A percentile compares a stretch with the other conserved stretches of the same genome.
These are phyloP conservation scores for Rhizoclosmatium globosum DNA, from an alignment of 192 early-diverging fungal genomes.

Conservation along the genomic window DNA sequence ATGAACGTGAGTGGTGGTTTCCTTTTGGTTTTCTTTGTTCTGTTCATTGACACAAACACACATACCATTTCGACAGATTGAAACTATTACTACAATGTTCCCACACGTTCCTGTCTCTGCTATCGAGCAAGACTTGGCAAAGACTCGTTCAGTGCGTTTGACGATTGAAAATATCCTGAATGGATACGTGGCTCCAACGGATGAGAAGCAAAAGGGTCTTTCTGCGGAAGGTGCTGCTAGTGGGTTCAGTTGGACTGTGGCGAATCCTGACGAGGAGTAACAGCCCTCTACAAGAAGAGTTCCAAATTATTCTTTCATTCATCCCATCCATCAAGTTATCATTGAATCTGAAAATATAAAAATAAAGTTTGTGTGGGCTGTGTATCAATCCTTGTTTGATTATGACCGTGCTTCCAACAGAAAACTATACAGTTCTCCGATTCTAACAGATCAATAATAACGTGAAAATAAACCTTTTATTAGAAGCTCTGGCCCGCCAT, in stretches of 20 bases:
- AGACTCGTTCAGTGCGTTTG: not conserved
- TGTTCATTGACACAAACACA: constrained; percentile 16
- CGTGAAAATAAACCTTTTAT: no score
- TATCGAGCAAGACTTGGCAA: constrained; percentile 23
- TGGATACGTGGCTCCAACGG: not conserved
- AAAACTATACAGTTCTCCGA: no score
- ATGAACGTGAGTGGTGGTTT: constrained; percentile 3
- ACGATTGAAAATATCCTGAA: constrained; percentile 33
- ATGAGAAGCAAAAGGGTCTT: not conserved
- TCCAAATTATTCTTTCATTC: no score
- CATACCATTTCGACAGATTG: not conserved
- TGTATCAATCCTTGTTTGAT: no score
- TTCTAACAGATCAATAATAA: no score
- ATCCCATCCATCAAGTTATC: no score
- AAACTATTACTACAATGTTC: constrained; percentile 26
- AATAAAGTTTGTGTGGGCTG: no score
- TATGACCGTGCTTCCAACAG: no score
- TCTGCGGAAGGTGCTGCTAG: not conserved
- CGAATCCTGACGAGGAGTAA: constrained; percentile 27
- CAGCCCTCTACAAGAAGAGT: no score
- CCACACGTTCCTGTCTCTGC: constrained; percentile 21
- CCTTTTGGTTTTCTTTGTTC: not conserved
- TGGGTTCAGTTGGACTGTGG: constrained; percentile 6
- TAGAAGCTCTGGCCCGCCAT: no score
- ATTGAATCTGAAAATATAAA: no score